A percentile compares a stretch with the other conserved stretches of the same genome.
Conservation (phyloP, 2,329 filamentous ascomycete species). For the Aspergillus sp. region DNA sequence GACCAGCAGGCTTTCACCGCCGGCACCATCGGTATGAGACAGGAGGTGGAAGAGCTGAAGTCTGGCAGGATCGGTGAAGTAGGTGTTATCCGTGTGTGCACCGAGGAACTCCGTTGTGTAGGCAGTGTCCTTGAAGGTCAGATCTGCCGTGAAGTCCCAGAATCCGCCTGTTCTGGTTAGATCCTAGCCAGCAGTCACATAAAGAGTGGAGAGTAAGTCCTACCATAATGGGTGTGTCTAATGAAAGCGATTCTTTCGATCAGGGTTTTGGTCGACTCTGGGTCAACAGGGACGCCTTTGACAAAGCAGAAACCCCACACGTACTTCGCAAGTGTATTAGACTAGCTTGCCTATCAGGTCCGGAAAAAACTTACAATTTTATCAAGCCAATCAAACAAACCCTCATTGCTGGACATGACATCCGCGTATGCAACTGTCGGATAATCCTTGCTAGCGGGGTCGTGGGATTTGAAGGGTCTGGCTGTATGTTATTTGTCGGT, state of each 20-base stretch:
- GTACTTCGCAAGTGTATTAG: conserved; percentile 50
- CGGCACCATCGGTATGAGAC: conserved; percentile 64
- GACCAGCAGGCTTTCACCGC: conserved; percentile 77
- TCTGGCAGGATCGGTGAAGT: conserved; percentile 89
- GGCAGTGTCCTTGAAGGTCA: conserved; percentile 83
- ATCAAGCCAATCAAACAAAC: conserved; percentile 62
- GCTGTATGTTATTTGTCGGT: neutral
- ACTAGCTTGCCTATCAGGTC: neutral
- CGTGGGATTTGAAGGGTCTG: conserved; percentile 41
- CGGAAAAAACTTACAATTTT: conserved; percentile 50
- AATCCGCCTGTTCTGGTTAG: conserved; percentile 52
- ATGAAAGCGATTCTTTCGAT: conserved; percentile 83
- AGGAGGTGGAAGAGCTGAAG: conserved; percentile 92
- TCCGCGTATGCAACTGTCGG: conserved; percentile 62
- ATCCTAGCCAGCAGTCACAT: too few species aligned
- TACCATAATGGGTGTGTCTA: conserved; percentile 86
- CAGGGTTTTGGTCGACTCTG: conserved; percentile 70
- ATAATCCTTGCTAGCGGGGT: conserved; percentile 38
- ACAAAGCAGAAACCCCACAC: conserved; percentile 76
- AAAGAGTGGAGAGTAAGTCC: conserved; percentile 24
- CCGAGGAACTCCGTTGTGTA: conserved; percentile 83
- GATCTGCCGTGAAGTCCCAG: conserved; percentile 86
- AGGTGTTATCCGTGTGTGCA: conserved; percentile 91
- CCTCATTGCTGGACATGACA: conserved; percentile 58
- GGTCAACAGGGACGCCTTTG: conserved; percentile 64